Conservation (phyloP, 1,284 basidiomycete genomes). For the Trichosporon inkin region DNA sequence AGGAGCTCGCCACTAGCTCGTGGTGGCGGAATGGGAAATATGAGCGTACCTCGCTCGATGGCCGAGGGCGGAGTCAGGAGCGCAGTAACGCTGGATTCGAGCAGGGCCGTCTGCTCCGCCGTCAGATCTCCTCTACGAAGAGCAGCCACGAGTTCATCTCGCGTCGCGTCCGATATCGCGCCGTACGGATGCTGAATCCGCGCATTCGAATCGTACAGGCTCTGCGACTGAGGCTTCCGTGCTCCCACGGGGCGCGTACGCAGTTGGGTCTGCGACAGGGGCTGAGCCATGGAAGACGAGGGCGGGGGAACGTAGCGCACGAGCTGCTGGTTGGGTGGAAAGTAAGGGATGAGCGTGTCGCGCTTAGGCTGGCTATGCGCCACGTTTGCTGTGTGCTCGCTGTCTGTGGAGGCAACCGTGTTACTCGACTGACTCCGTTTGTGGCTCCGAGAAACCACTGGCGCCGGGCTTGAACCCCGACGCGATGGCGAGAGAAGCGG, state of each 20-base stretch:
- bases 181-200: neutral
- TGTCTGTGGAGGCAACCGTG: neutral
- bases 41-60: neutral
- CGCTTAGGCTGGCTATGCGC: neutral
- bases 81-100: neutral
- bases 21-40: neutral
- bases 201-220: neutral
- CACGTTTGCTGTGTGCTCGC: neutral
- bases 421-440: neutral
- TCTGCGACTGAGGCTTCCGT: neutral
- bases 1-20: neutral
- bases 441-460: neutral
- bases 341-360: slow-evolving; percentile 3
- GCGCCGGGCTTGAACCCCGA: neutral
- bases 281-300: neutral
- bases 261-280: neutral
- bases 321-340: neutral
- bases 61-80: neutral
- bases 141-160: neutral
- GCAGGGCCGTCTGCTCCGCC: neutral
- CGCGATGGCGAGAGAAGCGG: neutral
- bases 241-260: neutral
- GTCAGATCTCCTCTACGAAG: neutral
- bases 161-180: neutral
- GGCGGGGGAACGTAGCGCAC: neutral